Base-by-base conservation (phyloP, 2,329 filamentous ascomycete species). In the Ploettnerulaceae sp. region DNA sequence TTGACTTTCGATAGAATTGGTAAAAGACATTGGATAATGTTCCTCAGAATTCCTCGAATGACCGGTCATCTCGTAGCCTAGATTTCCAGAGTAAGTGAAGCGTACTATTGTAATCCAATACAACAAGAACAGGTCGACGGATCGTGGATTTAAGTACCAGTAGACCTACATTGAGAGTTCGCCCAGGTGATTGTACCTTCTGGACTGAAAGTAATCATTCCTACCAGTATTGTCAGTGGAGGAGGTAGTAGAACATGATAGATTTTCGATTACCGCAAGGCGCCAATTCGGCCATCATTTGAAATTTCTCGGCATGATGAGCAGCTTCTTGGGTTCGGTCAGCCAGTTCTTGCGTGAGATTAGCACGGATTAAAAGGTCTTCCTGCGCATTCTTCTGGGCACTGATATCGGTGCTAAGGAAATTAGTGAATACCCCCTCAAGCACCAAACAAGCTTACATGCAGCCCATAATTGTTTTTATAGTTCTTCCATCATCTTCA, bases 1-100 rank as follows among this genome's bases (percentile, higher is more conserved):
- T 53, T 86, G 81, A 5, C 77, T 71, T 25, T 78, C 75, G 14
- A 89, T 79, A 39, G 77, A 82, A 34, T 85, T 72, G 70, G 87
- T 83, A 82, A 84, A 88, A 1, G 71, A 72, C 48, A 83, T 75
- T n/a, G 77, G 76, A 35, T 72, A 76, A 51, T 57, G 54, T 20
- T 50, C 49, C 29, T 73, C 68, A 26, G 72, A 69, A 17, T 75
- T 71, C 53, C 76, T 75, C 1, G 77, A 74, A 37, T 85, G 79
- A 20, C 82, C 73, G 0, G 83, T 83, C 36, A 89, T 85, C 52
- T 78, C 71, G 71, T 75, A 81, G 76, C 77, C 52, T 55, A 21
- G 4, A 18, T 11, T 24, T 32, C 22, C 9, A 36, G 4, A 12
- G 15, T 36, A 36, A n/a, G n/a, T n/a, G n/a, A n/a, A n/a, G 33